Evolutionary conservation across 305 asterid genomes (phyloP), one percentile per base, ranked within the genome.

Genomic region (Fraxinus sp.): DNA sequence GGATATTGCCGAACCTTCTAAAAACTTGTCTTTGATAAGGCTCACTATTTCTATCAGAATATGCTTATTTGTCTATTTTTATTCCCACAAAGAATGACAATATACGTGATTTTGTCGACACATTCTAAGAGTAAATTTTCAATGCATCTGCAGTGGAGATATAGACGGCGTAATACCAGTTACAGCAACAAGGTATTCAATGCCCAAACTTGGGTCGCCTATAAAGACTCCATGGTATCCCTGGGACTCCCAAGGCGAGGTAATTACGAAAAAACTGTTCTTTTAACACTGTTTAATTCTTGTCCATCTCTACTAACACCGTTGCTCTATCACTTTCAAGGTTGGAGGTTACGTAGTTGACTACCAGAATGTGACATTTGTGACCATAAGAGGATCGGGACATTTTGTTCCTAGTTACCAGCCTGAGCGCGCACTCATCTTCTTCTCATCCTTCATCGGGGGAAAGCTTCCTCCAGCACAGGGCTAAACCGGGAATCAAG

Each of bases 401-500:
- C 93, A 93, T 85, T 87, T 89, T 28, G 97, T 92, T 20, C 96
- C 97, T 0, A 92, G 97, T 59, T 88, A 93, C 89, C 94, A 91
- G 77, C 95, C 93, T 0, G 87, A 84, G 18, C 90, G 90, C 0
- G 96, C 93, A 0, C 86, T 93, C 1, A 13, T 85, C 43, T 16
- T 91, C 80, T 87, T 91, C 81, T 57, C 88, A 0, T 90, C 93
- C 37, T 92, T 92, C 82, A 35, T 93, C 4, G 37, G 79, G 0
- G 96, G 93, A 36, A 86, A 82, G 64, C 92, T 91, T 32, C 96
- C 91, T 43, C 87, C 91, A 0, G 55, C 77, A 6, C 52, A 16
- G 24, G 74, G 30, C 7, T 75, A 37, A 78, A 46, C 0, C 46
- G 7, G 37, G 36, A 28, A 14, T 70, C 22, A 70, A 57, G 28